Evolutionary conservation across 1,284 basidiomycete genomes (phyloP), one percentile per base, ranked within the genome.

Genomic region (Pyrrhoderma noxium): DNA sequence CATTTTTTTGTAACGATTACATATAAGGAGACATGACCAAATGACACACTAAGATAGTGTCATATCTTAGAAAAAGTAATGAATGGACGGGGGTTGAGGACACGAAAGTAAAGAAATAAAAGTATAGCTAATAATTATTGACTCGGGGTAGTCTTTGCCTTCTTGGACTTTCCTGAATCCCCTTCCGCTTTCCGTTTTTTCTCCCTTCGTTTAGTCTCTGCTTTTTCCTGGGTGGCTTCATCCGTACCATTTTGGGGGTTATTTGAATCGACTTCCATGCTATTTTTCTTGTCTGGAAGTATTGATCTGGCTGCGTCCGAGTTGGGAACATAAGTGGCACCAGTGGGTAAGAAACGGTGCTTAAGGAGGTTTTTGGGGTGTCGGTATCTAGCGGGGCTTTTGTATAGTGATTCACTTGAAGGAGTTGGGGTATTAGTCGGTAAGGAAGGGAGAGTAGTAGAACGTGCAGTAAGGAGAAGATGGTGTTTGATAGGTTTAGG

Each of bases 271-370:
- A 43, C 41, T 43, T 43, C 41, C 21, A 43, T 43, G n/a, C 41
- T 43, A 19, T 16, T 21, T 22, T 43, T 25, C 34, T 36, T 8
- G n/a, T 19, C 14, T 8, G 11, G 31, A 21, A 21, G 31, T 35
- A 14, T n/a, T 36, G 22, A 21, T 4, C 27, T 31, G 2, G 38
- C 7, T 5, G 38, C n/a, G 38, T 40, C n/a, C 7, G 53, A 27
- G n/a, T 38, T 31, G 27, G 47, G 42, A 19, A 14, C 25, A 31
- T 11, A 7, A 23, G 21, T 21, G 19, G 80, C 75, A 0, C 84
- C 85, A 25, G 74, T 75, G 0, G 85, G 84, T 55, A 76, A 62
- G 63, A 85, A 88, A 1, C 68, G 63, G 58, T 86, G 83, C 51
- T 69, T 86, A 35, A 88, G 69, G 1, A 79, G 59, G 45, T 81